Base-by-base conservation (phyloP, 169 alveolate species). In the Plasmodium malariae region DNA sequence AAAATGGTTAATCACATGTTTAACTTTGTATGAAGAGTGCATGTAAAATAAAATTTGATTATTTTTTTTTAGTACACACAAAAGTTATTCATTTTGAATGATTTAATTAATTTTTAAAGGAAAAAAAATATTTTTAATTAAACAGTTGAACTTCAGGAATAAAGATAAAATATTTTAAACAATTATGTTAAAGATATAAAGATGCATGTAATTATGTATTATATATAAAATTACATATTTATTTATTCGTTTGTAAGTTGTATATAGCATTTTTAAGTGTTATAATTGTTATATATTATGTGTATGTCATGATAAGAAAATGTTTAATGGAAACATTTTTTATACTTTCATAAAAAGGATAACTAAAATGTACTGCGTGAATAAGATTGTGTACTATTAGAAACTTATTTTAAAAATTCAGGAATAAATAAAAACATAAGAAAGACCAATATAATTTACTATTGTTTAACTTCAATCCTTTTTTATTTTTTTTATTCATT, bases 21-120 rank as follows among this genome's bases (percentile, higher is more conserved):
- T 54, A 40, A 40, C 5, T 40, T 40, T 40, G 51, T 40, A 40
- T 54, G 1, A 54, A 54, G 9, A 14, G 28, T 54, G 17, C 65
- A 54, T 54, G 30, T 54, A 54, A 51, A 54, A 54, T 54, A 3
- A 17, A 0, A 12, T 54, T 17, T 17, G 5, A 54, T 14, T 17
- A 14, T 40, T 54, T 54, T 54, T 54, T 54, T 54, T 54, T 51
- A 51, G 17, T 54, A 54, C 65, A 54, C 65, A 54, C 65, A 54
- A 3, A 54, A 54, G 17, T n/a, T n/a, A n/a, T n/a, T n/a, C n/a
- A n/a, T n/a, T n/a, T n/a, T n/a, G n/a, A n/a, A n/a, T n/a, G n/a
- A 40, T 40, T 9, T 9, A 6, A 6, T 40, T 5, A 40, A 40
- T 6, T 5, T 40, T 40, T 6, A 40, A 40, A 40, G 9, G 9